Percentiles rank a stretch among this genome's conserved stretches.
Conservation (phyloP, 129 eudicot species). For the Scalesia atractyloides region DNA sequence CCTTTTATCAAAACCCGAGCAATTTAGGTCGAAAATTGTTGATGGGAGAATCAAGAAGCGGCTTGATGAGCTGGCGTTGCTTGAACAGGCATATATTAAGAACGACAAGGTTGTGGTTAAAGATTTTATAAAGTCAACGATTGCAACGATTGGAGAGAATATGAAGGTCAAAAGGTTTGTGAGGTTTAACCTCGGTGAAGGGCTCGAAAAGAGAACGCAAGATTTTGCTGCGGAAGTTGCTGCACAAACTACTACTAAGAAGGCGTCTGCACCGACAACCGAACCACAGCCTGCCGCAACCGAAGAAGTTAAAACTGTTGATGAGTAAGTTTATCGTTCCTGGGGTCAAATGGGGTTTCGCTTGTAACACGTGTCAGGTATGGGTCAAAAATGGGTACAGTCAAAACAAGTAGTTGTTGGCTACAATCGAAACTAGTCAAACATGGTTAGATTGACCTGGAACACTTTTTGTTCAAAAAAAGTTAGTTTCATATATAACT, state of each 20-base stretch:
- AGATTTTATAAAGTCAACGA: conserved; percentile 84
- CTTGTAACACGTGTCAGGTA: not conserved
- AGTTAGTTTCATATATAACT: not conserved
- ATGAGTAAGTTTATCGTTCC: conserved; percentile 55
- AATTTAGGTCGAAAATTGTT: conserved; percentile 78
- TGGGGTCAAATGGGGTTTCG: not conserved
- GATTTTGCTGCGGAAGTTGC: conserved; percentile 99
- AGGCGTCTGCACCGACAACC: conserved; percentile 46
- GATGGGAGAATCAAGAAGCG: conserved; percentile 89
- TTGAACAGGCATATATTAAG: conserved; percentile 92
- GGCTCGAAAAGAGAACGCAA: conserved; percentile 79
- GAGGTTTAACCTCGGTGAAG: conserved; percentile 88
- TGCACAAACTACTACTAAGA: conserved; percentile 85
- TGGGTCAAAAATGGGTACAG: not conserved
- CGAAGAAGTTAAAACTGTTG: conserved; percentile 50
- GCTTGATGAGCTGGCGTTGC: conserved; percentile 87
- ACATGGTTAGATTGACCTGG: not conserved
- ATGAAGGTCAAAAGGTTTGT: conserved; percentile 88
- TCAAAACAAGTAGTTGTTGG: not conserved
- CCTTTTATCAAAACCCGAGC: conserved; percentile 86
- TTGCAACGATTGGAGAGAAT: conserved; percentile 88
- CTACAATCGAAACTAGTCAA: not conserved
- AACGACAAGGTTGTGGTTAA: conserved; percentile 79
- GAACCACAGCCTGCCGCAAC: conserved; percentile 50
- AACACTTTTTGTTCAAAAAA: not conserved